Conservation (phyloP, 176 grass and related monocot genomes). For the Musa beccarii region DNA sequence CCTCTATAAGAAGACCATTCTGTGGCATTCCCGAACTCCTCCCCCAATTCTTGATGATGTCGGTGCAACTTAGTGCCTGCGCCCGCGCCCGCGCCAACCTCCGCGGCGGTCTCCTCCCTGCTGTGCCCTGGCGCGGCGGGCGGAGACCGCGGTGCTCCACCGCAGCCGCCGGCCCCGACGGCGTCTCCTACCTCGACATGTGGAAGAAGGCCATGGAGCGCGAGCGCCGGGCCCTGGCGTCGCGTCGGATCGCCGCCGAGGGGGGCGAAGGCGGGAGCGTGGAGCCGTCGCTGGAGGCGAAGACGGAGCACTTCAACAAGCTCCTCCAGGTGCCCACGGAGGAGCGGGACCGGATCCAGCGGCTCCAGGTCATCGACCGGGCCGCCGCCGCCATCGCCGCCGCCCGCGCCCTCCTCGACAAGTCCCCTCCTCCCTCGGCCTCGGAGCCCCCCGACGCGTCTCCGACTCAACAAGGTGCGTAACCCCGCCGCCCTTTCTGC, state of each 20-base stretch:
- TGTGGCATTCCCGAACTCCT: too few species aligned
- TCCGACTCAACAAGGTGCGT: neutral
- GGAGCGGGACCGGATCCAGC: constrained; percentile 79
- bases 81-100: constrained; percentile 8
- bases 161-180: neutral
- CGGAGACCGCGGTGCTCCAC: neutral
- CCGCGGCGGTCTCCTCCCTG: neutral
- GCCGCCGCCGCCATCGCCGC: constrained; percentile 77
- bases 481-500: neutral
- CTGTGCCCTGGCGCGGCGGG: neutral
- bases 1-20: too few species aligned
- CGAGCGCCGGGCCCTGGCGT: constrained; percentile 37
- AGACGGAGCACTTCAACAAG: constrained; percentile 65
- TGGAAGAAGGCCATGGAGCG: constrained; percentile 64
- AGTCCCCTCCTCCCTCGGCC: constrained; percentile 3
- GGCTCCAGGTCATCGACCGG: constrained; percentile 78
- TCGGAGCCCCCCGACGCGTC: neutral
- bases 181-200: constrained; percentile 50
- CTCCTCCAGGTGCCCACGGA: constrained; percentile 62
- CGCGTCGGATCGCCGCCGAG: constrained; percentile 3
- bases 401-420: constrained; percentile 56
- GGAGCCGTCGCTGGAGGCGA: constrained; percentile 20
- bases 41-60: neutral
- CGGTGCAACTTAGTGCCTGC: constrained; percentile 1
- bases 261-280: neutral